phyloP scores from a whole-genome alignment of 2,329 filamentous ascomycete genomes.

The Dactylellina sp. region DNA sequence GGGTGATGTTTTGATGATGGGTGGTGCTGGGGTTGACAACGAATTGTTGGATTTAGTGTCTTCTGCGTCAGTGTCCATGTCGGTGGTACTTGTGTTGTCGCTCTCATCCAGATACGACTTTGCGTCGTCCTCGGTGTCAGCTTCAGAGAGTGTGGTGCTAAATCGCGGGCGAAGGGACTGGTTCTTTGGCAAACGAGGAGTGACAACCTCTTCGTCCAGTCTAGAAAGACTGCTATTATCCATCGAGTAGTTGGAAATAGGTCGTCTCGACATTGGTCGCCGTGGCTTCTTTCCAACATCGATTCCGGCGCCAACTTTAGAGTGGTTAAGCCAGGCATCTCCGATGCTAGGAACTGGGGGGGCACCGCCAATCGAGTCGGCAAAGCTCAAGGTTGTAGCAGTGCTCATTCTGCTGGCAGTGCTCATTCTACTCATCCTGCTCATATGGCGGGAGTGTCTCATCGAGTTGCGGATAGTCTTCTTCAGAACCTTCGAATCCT shows the following conservation, averaged over 20 bases:
- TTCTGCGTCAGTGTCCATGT: constrained; percentile 54
- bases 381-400: constrained; percentile 91
- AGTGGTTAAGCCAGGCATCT: constrained; percentile 81
- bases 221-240: constrained; percentile 34
- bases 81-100: constrained; percentile 51
- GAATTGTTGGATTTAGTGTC: constrained; percentile 7
- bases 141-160: constrained; percentile 50
- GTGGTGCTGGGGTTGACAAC: constrained; percentile 10
- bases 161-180: constrained; percentile 47
- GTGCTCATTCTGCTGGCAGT: constrained; percentile 95
- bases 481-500: constrained; percentile 93
- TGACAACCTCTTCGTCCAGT: constrained; percentile 51
- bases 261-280: constrained; percentile 47
- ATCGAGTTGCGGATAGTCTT: constrained; percentile 93
- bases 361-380: constrained; percentile 90
- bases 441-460: constrained; percentile 74
- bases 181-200: constrained; percentile 49
- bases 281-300: constrained; percentile 47
- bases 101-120: constrained; percentile 49
- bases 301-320: constrained; percentile 44
- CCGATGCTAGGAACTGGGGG: constrained; percentile 96
- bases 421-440: constrained; percentile 83
- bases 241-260: constrained; percentile 44
- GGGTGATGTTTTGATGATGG: constrained; percentile 42
- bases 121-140: constrained; percentile 48